A percentile compares a stretch with the other conserved stretches of the same genome.
These are phyloP conservation scores for Pythium guiyangense DNA, from an alignment of 352 stramenopile species.

Conservation along the genomic window DNA sequence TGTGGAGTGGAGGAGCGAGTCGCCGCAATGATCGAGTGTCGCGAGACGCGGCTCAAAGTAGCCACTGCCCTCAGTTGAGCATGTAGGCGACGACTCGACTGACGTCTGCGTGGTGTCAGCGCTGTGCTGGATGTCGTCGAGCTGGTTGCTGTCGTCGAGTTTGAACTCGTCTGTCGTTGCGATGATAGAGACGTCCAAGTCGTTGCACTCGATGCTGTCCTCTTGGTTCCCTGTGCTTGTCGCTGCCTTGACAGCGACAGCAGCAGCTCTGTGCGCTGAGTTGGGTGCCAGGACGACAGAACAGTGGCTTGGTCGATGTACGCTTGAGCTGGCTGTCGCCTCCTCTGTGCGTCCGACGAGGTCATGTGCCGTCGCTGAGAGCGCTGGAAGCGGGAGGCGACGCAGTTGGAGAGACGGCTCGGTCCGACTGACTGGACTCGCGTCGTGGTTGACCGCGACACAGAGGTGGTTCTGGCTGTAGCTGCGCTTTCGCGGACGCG, in stretches of 20 bases:
- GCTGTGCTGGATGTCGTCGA: background rate
- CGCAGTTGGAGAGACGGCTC: background rate
- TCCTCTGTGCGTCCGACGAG: too few relatives aligned
- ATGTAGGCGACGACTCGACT: too few relatives aligned
- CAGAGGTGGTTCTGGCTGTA: conserved; percentile 18
- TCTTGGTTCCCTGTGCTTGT: background rate
- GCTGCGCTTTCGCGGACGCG: conserved; percentile 5
- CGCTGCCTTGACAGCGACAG: too few relatives aligned
- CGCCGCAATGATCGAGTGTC: too few relatives aligned
- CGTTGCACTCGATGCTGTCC: background rate
- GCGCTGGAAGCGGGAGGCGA: background rate
- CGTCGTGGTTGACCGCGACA: background rate
- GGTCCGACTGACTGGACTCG: background rate
- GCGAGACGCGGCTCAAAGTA: too few relatives aligned
- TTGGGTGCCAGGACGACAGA: too few relatives aligned
- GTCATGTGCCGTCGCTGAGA: background rate
- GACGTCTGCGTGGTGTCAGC: too few relatives aligned
- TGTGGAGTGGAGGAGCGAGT: too few relatives aligned
- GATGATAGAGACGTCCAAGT: background rate
- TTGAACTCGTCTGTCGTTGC: background rate
- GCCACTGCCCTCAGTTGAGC: too few relatives aligned
- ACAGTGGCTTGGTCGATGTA: too few relatives aligned
- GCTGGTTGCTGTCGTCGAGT: background rate
- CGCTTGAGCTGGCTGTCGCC: background rate
- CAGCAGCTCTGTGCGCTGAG: too few relatives aligned